Conservation (phyloP, 2,329 filamentous ascomycete species). For the Corinectria fuckeliana region DNA sequence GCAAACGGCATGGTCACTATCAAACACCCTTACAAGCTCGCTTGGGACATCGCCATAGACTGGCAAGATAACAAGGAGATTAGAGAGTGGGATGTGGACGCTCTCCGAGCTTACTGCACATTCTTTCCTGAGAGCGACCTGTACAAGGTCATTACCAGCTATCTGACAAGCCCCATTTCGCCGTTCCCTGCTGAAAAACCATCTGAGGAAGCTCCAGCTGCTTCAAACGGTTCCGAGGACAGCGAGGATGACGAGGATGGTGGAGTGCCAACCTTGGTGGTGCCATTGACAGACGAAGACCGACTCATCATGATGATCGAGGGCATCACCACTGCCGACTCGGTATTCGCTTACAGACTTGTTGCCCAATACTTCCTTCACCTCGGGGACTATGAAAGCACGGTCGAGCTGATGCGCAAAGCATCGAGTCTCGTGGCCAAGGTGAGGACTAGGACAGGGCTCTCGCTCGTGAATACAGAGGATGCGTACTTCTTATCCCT, state of each 20-base stretch:
- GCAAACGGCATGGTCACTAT: constrained; percentile 96
- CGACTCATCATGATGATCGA: constrained; percentile 81
- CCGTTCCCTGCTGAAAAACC: constrained; percentile 67
- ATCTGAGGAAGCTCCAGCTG: constrained; percentile 28
- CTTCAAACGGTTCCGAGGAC: constrained; percentile 55
- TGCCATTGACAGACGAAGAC: constrained; percentile 76
- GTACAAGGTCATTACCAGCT: constrained; percentile 81
- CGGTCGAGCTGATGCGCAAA: constrained; percentile 79
- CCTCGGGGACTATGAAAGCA: constrained; percentile 83
- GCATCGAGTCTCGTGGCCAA: constrained; percentile 67
- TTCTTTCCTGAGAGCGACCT: constrained; percentile 88
- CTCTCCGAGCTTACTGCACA: constrained; percentile 80
- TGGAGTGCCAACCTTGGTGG: constrained; percentile 58
- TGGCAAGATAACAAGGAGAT: constrained; percentile 83
- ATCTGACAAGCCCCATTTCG: constrained; percentile 81
- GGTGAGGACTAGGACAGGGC: constrained; percentile 70
- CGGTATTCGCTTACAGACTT: constrained; percentile 82
- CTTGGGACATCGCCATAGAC: constrained; percentile 90
- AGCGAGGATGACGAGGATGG: constrained; percentile 67
- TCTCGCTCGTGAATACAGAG: constrained; percentile 70
- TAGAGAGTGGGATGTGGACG: constrained; percentile 75
- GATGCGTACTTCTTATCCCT: constrained; percentile 80
- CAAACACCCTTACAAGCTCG: constrained; percentile 85
- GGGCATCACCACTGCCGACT: constrained; percentile 70
- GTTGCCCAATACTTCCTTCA: constrained; percentile 84